Conservation (phyloP, 495 filamentous ascomycete genomes). For the Hypoxylon cercidicola region DNA sequence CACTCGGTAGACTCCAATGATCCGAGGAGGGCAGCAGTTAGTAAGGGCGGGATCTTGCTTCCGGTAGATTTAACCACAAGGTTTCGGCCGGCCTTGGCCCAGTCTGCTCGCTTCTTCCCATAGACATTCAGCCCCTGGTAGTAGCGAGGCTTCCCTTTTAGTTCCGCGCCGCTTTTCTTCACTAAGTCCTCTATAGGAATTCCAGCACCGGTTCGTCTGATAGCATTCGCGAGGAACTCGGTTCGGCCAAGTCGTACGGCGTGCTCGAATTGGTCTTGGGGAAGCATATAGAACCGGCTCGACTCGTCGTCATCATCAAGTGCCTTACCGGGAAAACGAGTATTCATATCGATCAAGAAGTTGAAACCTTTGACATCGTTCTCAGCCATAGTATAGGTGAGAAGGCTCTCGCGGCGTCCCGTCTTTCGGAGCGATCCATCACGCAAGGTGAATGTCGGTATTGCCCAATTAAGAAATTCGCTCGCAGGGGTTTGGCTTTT, state of each 20-base stretch:
- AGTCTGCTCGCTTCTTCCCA: slow-evolving; percentile 72
- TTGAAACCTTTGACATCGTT: slow-evolving; percentile 49
- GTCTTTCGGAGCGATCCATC: slow-evolving; percentile 28
- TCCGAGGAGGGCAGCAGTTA: slow-evolving; percentile 66
- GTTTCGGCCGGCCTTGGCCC: slow-evolving; percentile 67
- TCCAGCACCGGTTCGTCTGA: slow-evolving; percentile 66
- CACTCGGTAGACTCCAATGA: slow-evolving; percentile 72
- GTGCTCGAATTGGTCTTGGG: slow-evolving; percentile 40
- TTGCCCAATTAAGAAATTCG: slow-evolving; percentile 51
- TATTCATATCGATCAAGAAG: slow-evolving; percentile 50
- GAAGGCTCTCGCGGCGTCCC: slow-evolving; percentile 9
- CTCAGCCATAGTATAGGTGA: slow-evolving; percentile 48
- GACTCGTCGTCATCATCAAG: slow-evolving; percentile 39
- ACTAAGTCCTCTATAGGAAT: slow-evolving; percentile 72
- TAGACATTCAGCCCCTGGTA: slow-evolving; percentile 79
- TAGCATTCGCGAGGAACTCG: slow-evolving; percentile 53
- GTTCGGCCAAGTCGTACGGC: slow-evolving; percentile 49
- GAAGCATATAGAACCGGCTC: slow-evolving; percentile 49
- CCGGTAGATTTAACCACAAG: slow-evolving; percentile 38
- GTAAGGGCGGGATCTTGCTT: slow-evolving; percentile 61
- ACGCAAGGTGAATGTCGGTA: slow-evolving; percentile 33
- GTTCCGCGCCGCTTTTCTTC: slow-evolving; percentile 65
- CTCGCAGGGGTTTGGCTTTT: slow-evolving; percentile 67
- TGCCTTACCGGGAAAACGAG: slow-evolving; percentile 43
- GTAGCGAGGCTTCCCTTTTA: slow-evolving; percentile 69